Conservation (phyloP, 2,329 filamentous ascomycete species). For the Thielaviopsis punctulata region DNA sequence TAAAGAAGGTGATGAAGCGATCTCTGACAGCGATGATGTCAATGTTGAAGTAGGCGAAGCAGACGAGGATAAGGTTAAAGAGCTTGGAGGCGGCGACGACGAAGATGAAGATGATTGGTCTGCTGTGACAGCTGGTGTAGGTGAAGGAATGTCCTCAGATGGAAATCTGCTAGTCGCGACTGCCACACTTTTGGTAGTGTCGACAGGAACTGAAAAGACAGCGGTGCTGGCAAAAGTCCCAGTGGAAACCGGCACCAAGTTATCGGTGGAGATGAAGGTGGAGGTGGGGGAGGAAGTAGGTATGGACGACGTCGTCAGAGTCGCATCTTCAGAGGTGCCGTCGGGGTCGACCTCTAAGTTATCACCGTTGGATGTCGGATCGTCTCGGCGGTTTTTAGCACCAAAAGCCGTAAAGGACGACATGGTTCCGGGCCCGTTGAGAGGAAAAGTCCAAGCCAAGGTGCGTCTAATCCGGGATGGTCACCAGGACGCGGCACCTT, state of each 20-base stretch:
- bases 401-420: neutral
- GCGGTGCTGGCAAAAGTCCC: neutral
- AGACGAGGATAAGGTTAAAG: neutral
- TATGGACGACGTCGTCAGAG: neutral
- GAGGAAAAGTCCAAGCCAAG: neutral
- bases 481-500: neutral
- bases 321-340: neutral
- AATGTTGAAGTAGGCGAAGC: neutral
- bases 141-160: neutral
- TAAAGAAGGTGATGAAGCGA: neutral
- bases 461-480: neutral
- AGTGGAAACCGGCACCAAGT: neutral
- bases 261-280: too few relatives aligned
- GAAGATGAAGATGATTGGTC: too few relatives aligned
- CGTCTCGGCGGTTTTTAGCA: neutral
- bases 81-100: neutral
- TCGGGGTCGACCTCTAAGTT: neutral
- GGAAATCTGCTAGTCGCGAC: neutral
- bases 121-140: neutral
- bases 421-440: neutral
- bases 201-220: neutral
- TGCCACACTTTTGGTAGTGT: neutral
- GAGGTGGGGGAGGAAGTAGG: too few relatives aligned
- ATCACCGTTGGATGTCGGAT: neutral
- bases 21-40: neutral